These are phyloP conservation scores for Lepidium africanum DNA, from an alignment of 345 rosid species.

Conservation along the genomic window DNA sequence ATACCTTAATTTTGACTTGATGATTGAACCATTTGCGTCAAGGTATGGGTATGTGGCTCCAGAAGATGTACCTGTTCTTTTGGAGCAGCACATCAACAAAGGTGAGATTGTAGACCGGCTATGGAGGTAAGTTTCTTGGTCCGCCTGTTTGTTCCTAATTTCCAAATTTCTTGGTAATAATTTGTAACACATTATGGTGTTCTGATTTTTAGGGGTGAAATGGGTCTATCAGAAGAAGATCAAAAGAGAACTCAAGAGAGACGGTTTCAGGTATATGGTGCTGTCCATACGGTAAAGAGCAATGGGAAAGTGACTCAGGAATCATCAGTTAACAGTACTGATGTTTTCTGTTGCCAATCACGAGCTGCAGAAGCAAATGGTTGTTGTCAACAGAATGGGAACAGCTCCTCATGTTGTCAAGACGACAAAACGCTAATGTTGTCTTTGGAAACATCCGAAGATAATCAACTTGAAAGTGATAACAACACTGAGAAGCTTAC, in stretches of 20 bases:
- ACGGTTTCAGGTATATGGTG: slow-evolving; percentile 48
- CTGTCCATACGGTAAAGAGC: slow-evolving; percentile 12
- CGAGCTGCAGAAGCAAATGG: slow-evolving; percentile 34
- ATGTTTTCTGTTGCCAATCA: slow-evolving; percentile 21
- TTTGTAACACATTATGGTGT: background rate
- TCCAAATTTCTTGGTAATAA: background rate
- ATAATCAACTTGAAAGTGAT: slow-evolving; percentile 22
- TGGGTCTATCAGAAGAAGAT: slow-evolving; percentile 82
- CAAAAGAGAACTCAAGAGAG: slow-evolving; percentile 55
- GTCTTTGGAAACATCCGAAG: slow-evolving; percentile 38
- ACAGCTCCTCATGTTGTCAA: slow-evolving; percentile 38
- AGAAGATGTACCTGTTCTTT: slow-evolving; percentile 68
- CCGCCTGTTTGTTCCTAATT: background rate
- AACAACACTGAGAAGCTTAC: slow-evolving; percentile 29
- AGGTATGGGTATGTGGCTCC: slow-evolving; percentile 94
- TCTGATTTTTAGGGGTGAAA: slow-evolving; percentile 63
- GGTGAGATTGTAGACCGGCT: slow-evolving; percentile 80
- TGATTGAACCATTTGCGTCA: background rate
- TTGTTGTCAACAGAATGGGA: slow-evolving; percentile 65
- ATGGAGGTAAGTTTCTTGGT: slow-evolving; percentile 60
- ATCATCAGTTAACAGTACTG: slow-evolving; percentile 22
- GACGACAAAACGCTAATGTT: slow-evolving; percentile 20
- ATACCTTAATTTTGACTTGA: background rate
- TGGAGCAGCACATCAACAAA: slow-evolving; percentile 73
- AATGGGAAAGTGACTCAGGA: slow-evolving; percentile 28